phyloP scores from a whole-genome alignment of 768 basidiomycete genomes.

The Floccularia luteovirens region DNA sequence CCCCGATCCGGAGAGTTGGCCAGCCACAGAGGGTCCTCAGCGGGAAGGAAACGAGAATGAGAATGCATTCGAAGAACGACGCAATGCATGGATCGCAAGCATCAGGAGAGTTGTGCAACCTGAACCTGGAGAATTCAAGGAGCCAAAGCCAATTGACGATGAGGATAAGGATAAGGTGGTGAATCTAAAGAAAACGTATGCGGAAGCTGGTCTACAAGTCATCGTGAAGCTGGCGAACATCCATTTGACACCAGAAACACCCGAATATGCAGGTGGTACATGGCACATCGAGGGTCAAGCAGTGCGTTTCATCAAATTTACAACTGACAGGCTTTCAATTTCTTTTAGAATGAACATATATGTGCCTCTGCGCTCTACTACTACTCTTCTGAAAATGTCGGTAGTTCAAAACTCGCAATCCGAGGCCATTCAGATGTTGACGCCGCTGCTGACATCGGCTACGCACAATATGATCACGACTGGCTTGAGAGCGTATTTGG shows the following conservation, averaged over 20 bases:
- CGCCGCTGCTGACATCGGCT: neutral
- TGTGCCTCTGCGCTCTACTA: conserved; percentile 1
- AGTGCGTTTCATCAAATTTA: conserved; percentile 3
- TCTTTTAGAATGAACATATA: conserved; percentile 2
- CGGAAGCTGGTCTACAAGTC: conserved; percentile 7
- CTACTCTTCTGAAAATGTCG: conserved; percentile 1
- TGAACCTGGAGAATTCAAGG: conserved; percentile 5
- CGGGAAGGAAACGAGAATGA: conserved; percentile 6
- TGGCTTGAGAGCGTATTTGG: conserved; percentile 6
- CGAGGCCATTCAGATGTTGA: neutral
- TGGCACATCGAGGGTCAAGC: conserved; percentile 13
- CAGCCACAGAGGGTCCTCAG: conserved; percentile 4
- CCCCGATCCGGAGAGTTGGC: conserved; percentile 4
- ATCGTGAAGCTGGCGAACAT: conserved; percentile 12
- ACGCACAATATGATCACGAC: neutral
- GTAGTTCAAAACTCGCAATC: neutral
- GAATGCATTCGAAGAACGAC: conserved; percentile 4
- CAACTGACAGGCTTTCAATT: neutral
- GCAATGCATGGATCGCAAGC: conserved; percentile 5
- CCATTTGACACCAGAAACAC: conserved; percentile 9
- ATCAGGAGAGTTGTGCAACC: conserved; percentile 6
- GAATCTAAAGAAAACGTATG: neutral
- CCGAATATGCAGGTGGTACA: conserved; percentile 8
- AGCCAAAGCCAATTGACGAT: neutral
- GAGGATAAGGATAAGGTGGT: neutral